Evolutionary conservation across 352 stramenopile species (phyloP).

Genomic region (Halophytophthora polymorphica): DNA sequence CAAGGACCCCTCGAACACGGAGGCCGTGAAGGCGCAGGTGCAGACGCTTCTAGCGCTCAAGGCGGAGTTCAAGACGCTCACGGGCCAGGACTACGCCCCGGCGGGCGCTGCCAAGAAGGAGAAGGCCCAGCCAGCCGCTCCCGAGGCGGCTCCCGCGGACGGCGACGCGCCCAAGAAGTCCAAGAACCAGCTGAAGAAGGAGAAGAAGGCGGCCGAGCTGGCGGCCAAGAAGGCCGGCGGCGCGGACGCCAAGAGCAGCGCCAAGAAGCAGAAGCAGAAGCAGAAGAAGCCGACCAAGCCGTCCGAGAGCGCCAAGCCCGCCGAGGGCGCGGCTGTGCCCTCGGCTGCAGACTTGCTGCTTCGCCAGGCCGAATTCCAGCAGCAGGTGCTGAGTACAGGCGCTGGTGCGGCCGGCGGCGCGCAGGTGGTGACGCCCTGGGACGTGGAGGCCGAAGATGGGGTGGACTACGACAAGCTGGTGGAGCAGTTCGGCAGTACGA

Average conservation of each 20-base stretch:
- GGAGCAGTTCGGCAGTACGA: constrained; percentile 95
- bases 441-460: constrained; percentile 92
- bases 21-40: constrained; percentile 42
- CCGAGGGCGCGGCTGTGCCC: constrained; percentile 55
- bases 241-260: constrained; percentile 17
- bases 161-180: constrained; percentile 46
- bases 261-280: constrained; percentile 33
- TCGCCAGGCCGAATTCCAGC: constrained; percentile 73
- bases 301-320: constrained; percentile 69
- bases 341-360: constrained; percentile 56
- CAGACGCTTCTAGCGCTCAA: constrained; percentile 69
- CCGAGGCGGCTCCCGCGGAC: constrained; percentile 8
- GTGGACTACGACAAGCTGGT: constrained; percentile 99
- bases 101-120: constrained; percentile 37
- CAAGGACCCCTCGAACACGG: constrained; percentile 57
- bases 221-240: constrained; percentile 50
- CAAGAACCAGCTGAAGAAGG: constrained; percentile 87
- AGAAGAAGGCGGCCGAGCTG: constrained; percentile 80
- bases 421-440: constrained; percentile 92
- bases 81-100: constrained; percentile 64
- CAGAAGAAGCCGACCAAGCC: constrained; percentile 56
- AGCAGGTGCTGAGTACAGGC: constrained; percentile 53
- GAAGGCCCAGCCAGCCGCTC: constrained; percentile 18
- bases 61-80: constrained; percentile 76
- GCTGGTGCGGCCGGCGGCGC: constrained; percentile 32